phyloP scores from a whole-genome alignment of 208 protist genomes.

The Trypanosoma avium region DNA sequence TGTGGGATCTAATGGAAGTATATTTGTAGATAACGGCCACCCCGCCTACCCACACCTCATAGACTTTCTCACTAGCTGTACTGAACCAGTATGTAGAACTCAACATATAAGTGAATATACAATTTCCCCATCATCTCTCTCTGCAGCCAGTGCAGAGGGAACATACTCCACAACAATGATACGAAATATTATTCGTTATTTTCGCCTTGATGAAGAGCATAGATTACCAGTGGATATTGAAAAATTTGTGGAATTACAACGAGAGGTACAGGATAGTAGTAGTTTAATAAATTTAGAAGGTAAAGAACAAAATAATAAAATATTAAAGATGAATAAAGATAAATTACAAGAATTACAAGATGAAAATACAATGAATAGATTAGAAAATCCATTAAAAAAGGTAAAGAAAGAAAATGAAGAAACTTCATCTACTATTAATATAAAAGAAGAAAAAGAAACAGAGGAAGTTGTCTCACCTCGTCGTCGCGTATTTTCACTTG shows the following conservation, averaged over 20 bases:
- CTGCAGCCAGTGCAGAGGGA: constrained; percentile 80
- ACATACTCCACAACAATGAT: constrained; percentile 88
- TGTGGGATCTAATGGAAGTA: constrained; percentile 57
- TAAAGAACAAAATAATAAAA: not conserved
- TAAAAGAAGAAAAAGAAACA: not conserved
- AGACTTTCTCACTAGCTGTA: constrained; percentile 88
- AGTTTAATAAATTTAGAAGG: not conserved
- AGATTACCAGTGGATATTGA: constrained; percentile 65
- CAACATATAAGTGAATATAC: constrained; percentile 80
- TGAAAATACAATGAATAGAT: not conserved
- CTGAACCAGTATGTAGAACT: constrained; percentile 87
- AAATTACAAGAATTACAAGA: no score
- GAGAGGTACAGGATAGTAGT: constrained; percentile 16
- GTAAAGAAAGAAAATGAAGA: not conserved
- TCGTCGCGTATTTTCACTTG: constrained; percentile 13
- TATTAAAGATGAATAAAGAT: no score
- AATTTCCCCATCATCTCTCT: constrained; percentile 74
- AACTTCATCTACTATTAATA: not conserved
- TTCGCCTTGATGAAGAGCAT: constrained; percentile 53
- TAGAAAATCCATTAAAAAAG: not conserved
- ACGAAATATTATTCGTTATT: constrained; percentile 72
- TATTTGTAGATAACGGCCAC: constrained; percentile 75
- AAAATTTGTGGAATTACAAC: constrained; percentile 41
- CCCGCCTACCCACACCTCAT: constrained; percentile 67
- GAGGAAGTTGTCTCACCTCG: not conserved